A percentile compares a stretch with the other conserved stretches of the same genome.
These are phyloP conservation scores for Eutypella sp. DNA, from an alignment of 2,329 filamentous ascomycete species.

Conservation along the genomic window DNA sequence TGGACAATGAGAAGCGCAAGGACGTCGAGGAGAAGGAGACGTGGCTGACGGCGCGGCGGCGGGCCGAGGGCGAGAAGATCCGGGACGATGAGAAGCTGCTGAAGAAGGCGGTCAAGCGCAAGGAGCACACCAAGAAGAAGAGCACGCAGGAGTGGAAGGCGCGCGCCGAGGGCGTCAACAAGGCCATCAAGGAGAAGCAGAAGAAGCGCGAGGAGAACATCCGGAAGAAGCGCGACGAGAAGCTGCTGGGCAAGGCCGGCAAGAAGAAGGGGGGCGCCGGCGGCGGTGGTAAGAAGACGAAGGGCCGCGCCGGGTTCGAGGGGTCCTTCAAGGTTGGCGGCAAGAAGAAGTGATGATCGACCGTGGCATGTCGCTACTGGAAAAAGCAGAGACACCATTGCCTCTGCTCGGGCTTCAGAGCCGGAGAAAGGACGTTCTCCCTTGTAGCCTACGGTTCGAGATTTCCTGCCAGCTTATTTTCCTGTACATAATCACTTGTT, in stretches of 20 bases:
- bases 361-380: background rate
- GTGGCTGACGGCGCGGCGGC: conserved; percentile 87
- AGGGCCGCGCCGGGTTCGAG: conserved; percentile 59
- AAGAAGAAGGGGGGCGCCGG: conserved; percentile 48
- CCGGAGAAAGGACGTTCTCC: too few species aligned
- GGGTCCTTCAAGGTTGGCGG: conserved; percentile 56
- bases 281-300: conserved; percentile 40
- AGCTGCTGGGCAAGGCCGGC: conserved; percentile 52
- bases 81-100: conserved; percentile 79
- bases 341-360: conserved; percentile 30
- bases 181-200: conserved; percentile 72
- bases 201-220: conserved; percentile 79
- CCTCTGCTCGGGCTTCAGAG: background rate
- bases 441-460: too few species aligned
- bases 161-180: conserved; percentile 65
- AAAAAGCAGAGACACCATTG: background rate
- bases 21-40: conserved; percentile 90
- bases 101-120: conserved; percentile 92
- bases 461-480: too few species aligned
- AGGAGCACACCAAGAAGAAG: conserved; percentile 85
- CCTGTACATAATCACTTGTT: background rate
- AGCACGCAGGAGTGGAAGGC: conserved; percentile 85
- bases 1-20: conserved; percentile 75
- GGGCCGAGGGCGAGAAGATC: conserved; percentile 83
- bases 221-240: conserved; percentile 68